Conservation (phyloP, 768 basidiomycete genomes). For the Auricularia cornea region DNA sequence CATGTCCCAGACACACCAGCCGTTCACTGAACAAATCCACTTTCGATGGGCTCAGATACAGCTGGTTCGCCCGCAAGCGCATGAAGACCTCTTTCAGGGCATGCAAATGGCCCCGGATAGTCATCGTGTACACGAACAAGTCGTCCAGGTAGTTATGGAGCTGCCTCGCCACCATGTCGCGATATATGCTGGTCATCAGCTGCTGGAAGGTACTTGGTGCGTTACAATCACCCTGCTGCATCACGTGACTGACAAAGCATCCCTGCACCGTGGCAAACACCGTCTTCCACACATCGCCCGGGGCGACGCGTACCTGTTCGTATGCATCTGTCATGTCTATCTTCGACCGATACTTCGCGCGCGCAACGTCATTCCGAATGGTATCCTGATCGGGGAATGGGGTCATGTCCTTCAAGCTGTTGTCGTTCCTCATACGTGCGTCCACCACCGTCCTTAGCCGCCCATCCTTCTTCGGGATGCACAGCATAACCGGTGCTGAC, state of each 20-base stretch:
- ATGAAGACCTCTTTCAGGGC: conserved; percentile 27
- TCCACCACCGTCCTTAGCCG: conserved; percentile 29
- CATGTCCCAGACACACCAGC: conserved; percentile 33
- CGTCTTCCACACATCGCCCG: conserved; percentile 9
- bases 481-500: background rate
- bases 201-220: conserved; percentile 38
- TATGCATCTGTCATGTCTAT: conserved; percentile 36
- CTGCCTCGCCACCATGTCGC: conserved; percentile 28
- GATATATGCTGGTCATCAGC: conserved; percentile 35
- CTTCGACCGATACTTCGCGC: conserved; percentile 27
- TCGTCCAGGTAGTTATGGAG: conserved; percentile 39
- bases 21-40: conserved; percentile 22
- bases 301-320: conserved; percentile 31
- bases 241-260: conserved; percentile 29
- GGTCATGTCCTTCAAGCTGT: conserved; percentile 32
- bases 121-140: conserved; percentile 31
- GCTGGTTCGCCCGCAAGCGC: conserved; percentile 15
- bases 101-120: conserved; percentile 29
- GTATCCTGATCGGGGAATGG: conserved; percentile 36
- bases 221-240: conserved; percentile 41
- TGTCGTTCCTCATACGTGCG: conserved; percentile 29
- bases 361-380: conserved; percentile 27
- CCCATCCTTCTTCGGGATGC: conserved; percentile 18
- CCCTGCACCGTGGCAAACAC: conserved; percentile 29
- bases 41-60: conserved; percentile 30